Percentiles rank a stretch among this genome's conserved stretches.
Evolutionary conservation across 257 asterid species (phyloP).

Genomic region (Lantana camara): DNA sequence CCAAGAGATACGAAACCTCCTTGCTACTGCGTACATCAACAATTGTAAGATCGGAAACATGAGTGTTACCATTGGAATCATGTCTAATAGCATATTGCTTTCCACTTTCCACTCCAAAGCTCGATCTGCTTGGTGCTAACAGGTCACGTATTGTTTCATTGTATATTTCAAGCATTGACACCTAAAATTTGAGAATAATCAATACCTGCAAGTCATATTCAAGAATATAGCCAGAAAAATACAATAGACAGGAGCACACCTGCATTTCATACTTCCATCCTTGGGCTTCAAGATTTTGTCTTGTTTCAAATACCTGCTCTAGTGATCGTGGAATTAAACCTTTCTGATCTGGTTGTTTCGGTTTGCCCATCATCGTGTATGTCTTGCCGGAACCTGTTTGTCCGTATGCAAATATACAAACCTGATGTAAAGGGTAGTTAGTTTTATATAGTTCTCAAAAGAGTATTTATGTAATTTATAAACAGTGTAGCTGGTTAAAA

Average conservation of each 20-base stretch:
- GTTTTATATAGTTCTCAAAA: conserved; percentile 10
- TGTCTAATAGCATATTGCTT: conserved; percentile 89
- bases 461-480: neutral
- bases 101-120: conserved; percentile 64
- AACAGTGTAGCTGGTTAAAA: conserved; percentile 4
- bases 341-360: conserved; percentile 64
- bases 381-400: conserved; percentile 99
- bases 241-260: conserved; percentile 44
- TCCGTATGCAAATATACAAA: conserved; percentile 95
- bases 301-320: conserved; percentile 94
- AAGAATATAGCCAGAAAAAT: neutral
- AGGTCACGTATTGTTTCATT: conserved; percentile 90
- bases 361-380: conserved; percentile 95
- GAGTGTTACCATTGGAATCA: conserved; percentile 78
- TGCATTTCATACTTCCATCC: conserved; percentile 99
- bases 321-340: conserved; percentile 91
- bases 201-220: neutral
- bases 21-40: conserved; percentile 84
- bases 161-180: conserved; percentile 97
- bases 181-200: conserved; percentile 39
- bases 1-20: conserved; percentile 86
- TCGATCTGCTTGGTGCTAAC: conserved; percentile 58
- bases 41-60: conserved; percentile 79
- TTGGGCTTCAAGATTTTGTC: conserved; percentile 74
- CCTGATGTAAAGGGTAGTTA: conserved; percentile 47